Evolutionary conservation across 345 rosid genomes (phyloP).

Genomic region (Clarkia xantiana): DNA sequence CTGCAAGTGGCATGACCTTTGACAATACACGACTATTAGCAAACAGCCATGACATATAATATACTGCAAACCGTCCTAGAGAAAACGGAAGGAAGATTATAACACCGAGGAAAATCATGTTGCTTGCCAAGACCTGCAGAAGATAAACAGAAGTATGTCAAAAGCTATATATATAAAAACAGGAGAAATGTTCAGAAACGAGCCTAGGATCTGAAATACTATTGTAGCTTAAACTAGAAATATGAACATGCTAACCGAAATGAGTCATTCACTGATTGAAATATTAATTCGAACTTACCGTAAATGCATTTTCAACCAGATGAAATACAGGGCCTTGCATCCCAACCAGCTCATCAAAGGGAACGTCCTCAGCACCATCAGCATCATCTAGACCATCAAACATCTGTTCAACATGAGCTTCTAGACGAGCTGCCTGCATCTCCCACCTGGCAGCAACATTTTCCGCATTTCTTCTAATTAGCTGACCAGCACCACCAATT

Average conservation of each 20-base stretch:
- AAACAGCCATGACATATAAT: constrained; percentile 65
- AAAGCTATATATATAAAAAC: too few relatives aligned
- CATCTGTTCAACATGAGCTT: constrained; percentile 98
- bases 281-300: constrained; percentile 83
- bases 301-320: constrained; percentile 98
- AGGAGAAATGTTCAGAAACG: too few relatives aligned
- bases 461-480: constrained; percentile 76
- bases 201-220: too few relatives aligned
- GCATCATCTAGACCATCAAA: constrained; percentile 97
- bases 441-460: constrained; percentile 97
- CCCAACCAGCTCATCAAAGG: constrained; percentile 97
- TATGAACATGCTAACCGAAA: too few relatives aligned
- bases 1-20: constrained; percentile 48
- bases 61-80: constrained; percentile 61
- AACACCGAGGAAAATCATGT: constrained; percentile 97
- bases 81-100: constrained; percentile 90
- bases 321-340: constrained; percentile 99
- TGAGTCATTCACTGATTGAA: too few relatives aligned
- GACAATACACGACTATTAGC: constrained; percentile 68
- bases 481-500: constrained; percentile 67
- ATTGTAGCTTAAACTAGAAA: too few relatives aligned
- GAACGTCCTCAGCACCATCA: constrained; percentile 99
- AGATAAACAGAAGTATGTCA: too few relatives aligned
- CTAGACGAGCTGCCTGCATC: constrained; percentile 99
- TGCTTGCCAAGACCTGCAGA: constrained; percentile 95